Base-by-base conservation (phyloP, 2,329 filamentous ascomycete genomes). In the Aspergillus sp. region DNA sequence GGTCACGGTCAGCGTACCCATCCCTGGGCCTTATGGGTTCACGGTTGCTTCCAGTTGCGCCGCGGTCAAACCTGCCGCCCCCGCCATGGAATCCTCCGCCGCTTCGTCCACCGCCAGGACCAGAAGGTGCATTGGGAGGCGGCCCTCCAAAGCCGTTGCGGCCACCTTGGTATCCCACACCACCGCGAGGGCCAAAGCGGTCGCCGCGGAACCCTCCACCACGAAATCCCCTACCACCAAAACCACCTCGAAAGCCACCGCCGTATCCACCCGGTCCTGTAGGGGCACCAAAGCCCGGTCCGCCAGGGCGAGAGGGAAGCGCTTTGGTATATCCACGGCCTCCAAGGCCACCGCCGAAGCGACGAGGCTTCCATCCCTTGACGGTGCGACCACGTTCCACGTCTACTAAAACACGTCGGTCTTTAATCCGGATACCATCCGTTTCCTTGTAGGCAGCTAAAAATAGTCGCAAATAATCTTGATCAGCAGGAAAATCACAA, bases 381-480 rank as follows among this genome's bases (percentile, higher is more conserved):
- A 96, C 88, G 30, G 93, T 97, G 57, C 93, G 85, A 56, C 93
- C 93, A 62, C 93, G 84, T 72, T 98, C 93, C 51, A 97, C 91
- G 65, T 98, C 93, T 61, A 97, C 89, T 64, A 95, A 82, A 61
- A 97, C 87, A 59, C 85, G 83, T 62, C 91, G 83, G 64, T 94
- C 90, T 66, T 89, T 94, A 72, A 98, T 95, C 57, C 85, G 83
- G 62, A 95, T 86, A 55, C 88, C 88, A 77, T 97, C 90, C 55
- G 79, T 82, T 62, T 83, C 81, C 63, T 85, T 94, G 76, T 96
- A 83, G 70, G 93, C 93, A 77, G 90, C 93, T 95, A 79, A 72
- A 19, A 41, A 59, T 60, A 58, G 54, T 54, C 36, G 19, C 36
- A 39, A 39, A 26, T 19, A 2, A 39, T 3, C 9, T 5, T 27